Evolutionary conservation across 1,284 basidiomycete genomes (phyloP).

Genomic region (Melampsora americana): DNA sequence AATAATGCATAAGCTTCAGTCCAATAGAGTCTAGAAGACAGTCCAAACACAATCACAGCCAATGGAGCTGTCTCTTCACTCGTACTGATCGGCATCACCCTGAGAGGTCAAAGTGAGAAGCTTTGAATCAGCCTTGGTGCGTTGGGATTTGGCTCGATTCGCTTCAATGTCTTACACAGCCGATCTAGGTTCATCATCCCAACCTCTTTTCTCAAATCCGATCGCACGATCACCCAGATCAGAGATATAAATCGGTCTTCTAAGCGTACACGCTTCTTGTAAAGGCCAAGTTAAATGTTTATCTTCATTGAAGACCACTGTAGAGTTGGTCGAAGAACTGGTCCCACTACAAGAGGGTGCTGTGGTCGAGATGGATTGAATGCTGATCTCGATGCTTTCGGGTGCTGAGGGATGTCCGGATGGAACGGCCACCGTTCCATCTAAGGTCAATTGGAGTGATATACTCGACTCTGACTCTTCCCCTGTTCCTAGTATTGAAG

Average conservation of each 20-base stretch:
- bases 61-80: constrained; percentile 34
- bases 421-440: constrained; percentile 28
- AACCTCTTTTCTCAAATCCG: constrained; percentile 30
- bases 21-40: constrained; percentile 41
- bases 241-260: constrained; percentile 37
- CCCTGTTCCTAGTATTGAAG: background rate
- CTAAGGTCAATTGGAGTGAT: constrained; percentile 18
- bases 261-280: constrained; percentile 37
- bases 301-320: constrained; percentile 17
- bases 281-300: constrained; percentile 27
- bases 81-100: constrained; percentile 37
- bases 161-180: constrained; percentile 22
- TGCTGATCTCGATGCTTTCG: constrained; percentile 19
- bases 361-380: constrained; percentile 7
- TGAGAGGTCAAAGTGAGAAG: background rate
- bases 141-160: background rate
- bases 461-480: background rate
- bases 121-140: background rate
- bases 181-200: constrained; percentile 29
- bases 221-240: constrained; percentile 25
- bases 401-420: constrained; percentile 27
- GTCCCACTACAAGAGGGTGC: constrained; percentile 7
- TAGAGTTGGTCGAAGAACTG: constrained; percentile 2
- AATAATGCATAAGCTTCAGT: constrained; percentile 41
- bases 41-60: constrained; percentile 41